Percentiles rank a stretch among this genome's conserved stretches.
Evolutionary conservation across 148 eudicot species (phyloP).

Genomic region (Camellia lanceoleosa): DNA sequence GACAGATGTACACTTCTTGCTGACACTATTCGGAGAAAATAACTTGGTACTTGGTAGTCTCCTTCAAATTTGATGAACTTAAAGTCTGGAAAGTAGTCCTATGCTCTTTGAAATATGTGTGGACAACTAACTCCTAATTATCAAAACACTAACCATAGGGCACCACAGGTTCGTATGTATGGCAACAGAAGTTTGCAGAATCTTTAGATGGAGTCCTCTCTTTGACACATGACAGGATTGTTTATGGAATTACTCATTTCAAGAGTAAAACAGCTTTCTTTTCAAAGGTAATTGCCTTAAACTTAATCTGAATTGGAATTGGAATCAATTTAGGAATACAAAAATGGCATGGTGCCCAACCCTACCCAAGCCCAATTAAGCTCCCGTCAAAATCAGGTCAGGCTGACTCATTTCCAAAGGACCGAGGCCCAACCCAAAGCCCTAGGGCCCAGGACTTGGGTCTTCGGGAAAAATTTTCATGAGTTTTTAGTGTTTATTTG

Average conservation of each 20-base stretch:
- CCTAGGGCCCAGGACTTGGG: too few relatives aligned
- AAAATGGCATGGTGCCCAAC: too few relatives aligned
- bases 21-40: not conserved
- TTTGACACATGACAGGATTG: not conserved
- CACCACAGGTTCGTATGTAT: not conserved
- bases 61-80: too few relatives aligned
- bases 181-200: not conserved
- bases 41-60: too few relatives aligned
- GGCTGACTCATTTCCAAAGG: too few relatives aligned
- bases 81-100: not conserved
- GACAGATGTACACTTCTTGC: not conserved
- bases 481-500: too few relatives aligned
- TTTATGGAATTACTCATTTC: not conserved
- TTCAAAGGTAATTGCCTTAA: not conserved
- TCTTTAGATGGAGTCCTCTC: not conserved
- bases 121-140: not conserved
- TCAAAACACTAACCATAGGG: not conserved
- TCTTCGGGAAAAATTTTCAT: too few relatives aligned
- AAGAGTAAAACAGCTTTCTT: not conserved
- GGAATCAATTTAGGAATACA: not conserved
- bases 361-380: too few relatives aligned
- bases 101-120: not conserved
- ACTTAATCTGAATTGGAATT: not conserved
- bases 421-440: too few relatives aligned
- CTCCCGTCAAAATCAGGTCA: too few relatives aligned